Evolutionary conservation across 2,329 filamentous ascomycete genomes (phyloP).

Genomic region (Pseudofabraea citricarpa): DNA sequence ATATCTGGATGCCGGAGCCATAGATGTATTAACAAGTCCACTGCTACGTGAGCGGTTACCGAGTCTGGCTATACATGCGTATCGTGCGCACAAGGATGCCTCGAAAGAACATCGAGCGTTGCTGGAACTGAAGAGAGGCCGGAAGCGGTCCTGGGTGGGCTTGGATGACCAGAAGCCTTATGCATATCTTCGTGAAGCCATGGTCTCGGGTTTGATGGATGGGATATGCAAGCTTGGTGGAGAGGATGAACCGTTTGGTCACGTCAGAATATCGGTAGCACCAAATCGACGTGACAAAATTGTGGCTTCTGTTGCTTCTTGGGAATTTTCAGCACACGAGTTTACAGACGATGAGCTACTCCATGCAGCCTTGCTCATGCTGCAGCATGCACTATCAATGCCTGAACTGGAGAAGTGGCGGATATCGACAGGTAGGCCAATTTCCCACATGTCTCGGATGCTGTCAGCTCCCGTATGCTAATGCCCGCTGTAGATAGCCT

Average conservation of each 20-base stretch:
- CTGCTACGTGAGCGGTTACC: slow-evolving; percentile 69
- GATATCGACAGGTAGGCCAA: slow-evolving; percentile 65
- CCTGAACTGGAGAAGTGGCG: slow-evolving; percentile 78
- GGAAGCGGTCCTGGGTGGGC: slow-evolving; percentile 90
- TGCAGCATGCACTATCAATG: slow-evolving; percentile 80
- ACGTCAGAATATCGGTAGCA: slow-evolving; percentile 64
- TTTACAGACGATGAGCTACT: slow-evolving; percentile 89
- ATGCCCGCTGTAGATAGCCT: slow-evolving; percentile 63
- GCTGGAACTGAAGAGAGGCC: slow-evolving; percentile 65
- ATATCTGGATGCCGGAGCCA: slow-evolving; percentile 80
- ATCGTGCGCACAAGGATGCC: slow-evolving; percentile 74
- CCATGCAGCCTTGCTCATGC: slow-evolving; percentile 79
- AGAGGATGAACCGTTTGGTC: slow-evolving; percentile 56
- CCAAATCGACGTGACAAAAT: slow-evolving; percentile 62
- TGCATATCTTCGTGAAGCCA: slow-evolving; percentile 83
- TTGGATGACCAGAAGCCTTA: slow-evolving; percentile 81
- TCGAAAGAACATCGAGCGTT: slow-evolving; percentile 68
- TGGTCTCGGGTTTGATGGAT: slow-evolving; percentile 88
- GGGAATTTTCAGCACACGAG: slow-evolving; percentile 86
- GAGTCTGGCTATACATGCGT: slow-evolving; percentile 76
- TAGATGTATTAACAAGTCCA: slow-evolving; percentile 80
- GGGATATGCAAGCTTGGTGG: slow-evolving; percentile 72
- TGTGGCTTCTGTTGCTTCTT: slow-evolving; percentile 61
- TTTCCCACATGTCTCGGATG: slow-evolving; percentile 19
- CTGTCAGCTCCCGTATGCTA: slow-evolving; percentile 30